These are phyloP conservation scores for Neoboletus magnificus DNA, from an alignment of 768 basidiomycete species.

Conservation along the genomic window DNA sequence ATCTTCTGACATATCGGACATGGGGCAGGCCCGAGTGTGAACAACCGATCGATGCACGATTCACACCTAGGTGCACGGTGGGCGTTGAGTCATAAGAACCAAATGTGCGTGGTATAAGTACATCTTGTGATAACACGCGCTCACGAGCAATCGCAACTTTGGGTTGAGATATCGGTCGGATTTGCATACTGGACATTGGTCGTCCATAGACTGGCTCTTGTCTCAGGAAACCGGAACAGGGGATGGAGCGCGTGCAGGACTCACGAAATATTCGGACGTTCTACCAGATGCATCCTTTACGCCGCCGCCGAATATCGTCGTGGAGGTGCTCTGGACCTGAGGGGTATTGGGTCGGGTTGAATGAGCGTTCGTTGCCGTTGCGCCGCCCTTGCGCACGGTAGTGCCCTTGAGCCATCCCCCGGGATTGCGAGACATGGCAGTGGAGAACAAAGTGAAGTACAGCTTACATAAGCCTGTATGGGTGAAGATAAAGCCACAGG, in stretches of 20 bases:
- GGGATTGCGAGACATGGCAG: conserved; percentile 31
- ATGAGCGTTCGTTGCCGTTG: conserved; percentile 37
- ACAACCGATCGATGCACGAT: conserved; percentile 94
- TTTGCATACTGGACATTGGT: conserved; percentile 96
- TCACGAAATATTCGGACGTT: conserved; percentile 76
- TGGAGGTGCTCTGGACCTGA: conserved; percentile 67
- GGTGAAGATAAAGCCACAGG: no score
- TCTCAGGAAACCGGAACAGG: conserved; percentile 8
- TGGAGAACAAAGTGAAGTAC: background rate
- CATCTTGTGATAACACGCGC: conserved; percentile 99
- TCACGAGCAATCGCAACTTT: conserved; percentile 88
- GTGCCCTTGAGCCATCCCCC: conserved; percentile 68
- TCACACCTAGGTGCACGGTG: conserved; percentile 76
- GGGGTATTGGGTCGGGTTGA: conserved; percentile 63
- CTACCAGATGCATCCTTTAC: conserved; percentile 85
- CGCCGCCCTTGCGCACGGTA: conserved; percentile 65
- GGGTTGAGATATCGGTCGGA: conserved; percentile 95
- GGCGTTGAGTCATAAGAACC: conserved; percentile 6
- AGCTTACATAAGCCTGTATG: conserved; percentile 13
- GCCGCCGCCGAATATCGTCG: conserved; percentile 75
- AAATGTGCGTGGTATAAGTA: conserved; percentile 32
- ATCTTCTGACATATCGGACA: conserved; percentile 91
- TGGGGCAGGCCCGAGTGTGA: conserved; percentile 92
- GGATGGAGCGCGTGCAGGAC: conserved; percentile 23
- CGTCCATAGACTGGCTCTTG: conserved; percentile 68